Evolutionary conservation across 352 stramenopile genomes (phyloP).

Genomic region (Discostella stelligera): DNA sequence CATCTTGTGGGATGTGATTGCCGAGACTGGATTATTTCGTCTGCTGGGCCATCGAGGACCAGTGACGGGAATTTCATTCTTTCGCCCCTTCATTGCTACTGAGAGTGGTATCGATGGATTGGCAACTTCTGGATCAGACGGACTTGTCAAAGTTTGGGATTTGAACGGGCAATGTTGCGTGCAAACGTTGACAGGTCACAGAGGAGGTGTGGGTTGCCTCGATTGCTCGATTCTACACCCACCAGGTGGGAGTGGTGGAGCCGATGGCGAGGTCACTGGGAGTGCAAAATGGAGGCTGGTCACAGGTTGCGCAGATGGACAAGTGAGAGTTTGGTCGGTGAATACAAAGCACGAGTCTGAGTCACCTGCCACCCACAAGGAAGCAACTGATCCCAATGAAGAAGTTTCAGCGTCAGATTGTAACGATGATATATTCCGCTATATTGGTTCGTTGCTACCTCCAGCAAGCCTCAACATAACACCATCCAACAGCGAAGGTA

Average conservation of each 20-base stretch:
- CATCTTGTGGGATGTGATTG: conserved; percentile 80
- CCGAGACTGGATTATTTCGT: conserved; percentile 79
- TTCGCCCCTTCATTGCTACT: conserved; percentile 12
- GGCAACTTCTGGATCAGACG: conserved; percentile 73
- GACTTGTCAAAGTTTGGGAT: conserved; percentile 83
- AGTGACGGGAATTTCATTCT: conserved; percentile 75
- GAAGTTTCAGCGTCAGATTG: conserved; percentile 18
- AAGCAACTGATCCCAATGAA: conserved; percentile 27
- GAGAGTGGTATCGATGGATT: conserved; percentile 58
- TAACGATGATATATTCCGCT: conserved; percentile 74
- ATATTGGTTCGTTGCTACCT: conserved; percentile 64
- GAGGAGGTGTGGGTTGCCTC: conserved; percentile 63
- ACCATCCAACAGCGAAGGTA: conserved; percentile 65
- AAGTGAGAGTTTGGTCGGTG: conserved; percentile 74
- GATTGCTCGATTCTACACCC: conserved; percentile 37
- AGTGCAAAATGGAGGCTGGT: conserved; percentile 61
- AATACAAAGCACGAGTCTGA: conserved; percentile 32
- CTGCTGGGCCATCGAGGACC: conserved; percentile 72
- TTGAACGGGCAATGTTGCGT: conserved; percentile 80
- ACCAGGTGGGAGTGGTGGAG: conserved; percentile 6
- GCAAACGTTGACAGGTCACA: conserved; percentile 78
- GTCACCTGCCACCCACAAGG: conserved; percentile 7
- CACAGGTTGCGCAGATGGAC: conserved; percentile 74
- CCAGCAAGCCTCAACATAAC: conserved; percentile 59
- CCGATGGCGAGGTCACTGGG: conserved; percentile 11